Evolutionary conservation across 1,284 basidiomycete genomes (phyloP), one percentile per base, ranked within the genome.

Genomic region (Ustilago loliicola): DNA sequence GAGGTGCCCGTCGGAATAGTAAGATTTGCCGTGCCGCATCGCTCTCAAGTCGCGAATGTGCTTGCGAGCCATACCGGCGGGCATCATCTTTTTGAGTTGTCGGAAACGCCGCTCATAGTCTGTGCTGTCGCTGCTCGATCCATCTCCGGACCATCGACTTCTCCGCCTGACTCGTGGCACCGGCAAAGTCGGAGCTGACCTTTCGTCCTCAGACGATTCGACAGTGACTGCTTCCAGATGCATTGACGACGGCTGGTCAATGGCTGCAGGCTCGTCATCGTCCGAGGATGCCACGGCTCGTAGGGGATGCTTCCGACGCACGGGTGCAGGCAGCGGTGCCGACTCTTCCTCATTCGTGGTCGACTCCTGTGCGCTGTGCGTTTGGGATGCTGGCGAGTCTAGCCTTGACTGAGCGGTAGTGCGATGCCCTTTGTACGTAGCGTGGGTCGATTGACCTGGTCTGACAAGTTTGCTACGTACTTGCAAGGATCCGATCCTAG

Each of bases 21-120:
- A 81, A 1, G 74, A 74, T n/a, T 82, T 78, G n/a, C 82, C 83
- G 34, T 81, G 80, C 4, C 82, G 73, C 85, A 86, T 86, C 3
- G 79, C 79, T 19, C 77, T 77, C 7, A 85, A 60, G 53, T 86
- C 85, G 15, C 80, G 80, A 30, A 86, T 85, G 66, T 83, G 79
- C 54, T 77, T 75, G 34, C 79, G 76, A 19, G 85, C 85, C 79
- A 80, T 79, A 36, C 73, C 75, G 3, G 77, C 75, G 0, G 85
- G 85, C 83, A 86, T 86, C 81, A 85, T 84, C 48, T 78, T 78
- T 34, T 80, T 82, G 13, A 85, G 72, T 29, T 79, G 68, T 11
- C 80, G 78, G 68, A 85, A 83, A n/a, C 80, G 79, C 10, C 78
- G 73, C 23, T 81, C 81, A 59, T 84, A 84, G 52, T 84, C 83